These are phyloP conservation scores for Hyphodiscus sp. DNA, from an alignment of 2,329 filamentous ascomycete genomes.

Conservation along the genomic window DNA sequence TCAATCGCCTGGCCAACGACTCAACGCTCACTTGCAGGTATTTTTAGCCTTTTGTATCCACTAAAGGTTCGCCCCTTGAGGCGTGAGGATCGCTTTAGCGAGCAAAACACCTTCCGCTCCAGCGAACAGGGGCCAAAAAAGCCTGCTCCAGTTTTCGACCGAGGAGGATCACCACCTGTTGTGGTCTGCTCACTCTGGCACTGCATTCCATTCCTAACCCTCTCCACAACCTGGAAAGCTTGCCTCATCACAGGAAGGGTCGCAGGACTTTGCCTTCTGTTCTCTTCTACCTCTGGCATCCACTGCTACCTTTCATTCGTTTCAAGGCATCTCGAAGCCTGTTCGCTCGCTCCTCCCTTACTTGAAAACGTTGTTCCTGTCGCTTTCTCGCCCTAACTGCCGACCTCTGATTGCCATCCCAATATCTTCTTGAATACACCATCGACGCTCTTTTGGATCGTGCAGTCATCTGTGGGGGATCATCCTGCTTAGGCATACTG, in stretches of 20 bases:
- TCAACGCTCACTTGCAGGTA: background rate
- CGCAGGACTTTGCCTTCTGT: conserved; percentile 3
- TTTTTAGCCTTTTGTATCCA: background rate
- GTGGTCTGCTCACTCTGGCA: background rate
- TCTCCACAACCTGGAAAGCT: background rate
- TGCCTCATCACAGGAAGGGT: background rate
- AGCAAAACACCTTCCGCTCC: background rate
- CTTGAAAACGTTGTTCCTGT: conserved; percentile 5
- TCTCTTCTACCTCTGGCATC: conserved; percentile 2
- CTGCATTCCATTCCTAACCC: background rate
- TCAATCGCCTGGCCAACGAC: background rate
- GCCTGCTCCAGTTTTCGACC: background rate
- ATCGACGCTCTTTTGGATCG: background rate
- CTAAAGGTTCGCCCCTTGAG: background rate
- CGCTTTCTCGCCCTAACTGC: background rate
- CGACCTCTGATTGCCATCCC: background rate
- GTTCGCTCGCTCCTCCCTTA: conserved; percentile 11
- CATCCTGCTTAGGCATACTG: background rate
- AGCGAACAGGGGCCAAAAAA: background rate
- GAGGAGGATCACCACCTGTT: background rate
- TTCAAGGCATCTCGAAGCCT: conserved; percentile 10
- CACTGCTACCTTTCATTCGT: conserved; percentile 10
- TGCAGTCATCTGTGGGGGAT: background rate
- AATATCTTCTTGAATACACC: background rate
- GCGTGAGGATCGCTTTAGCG: background rate